Conservation (phyloP, 352 stramenopile genomes). For the Globisporangium paroecandrum region DNA sequence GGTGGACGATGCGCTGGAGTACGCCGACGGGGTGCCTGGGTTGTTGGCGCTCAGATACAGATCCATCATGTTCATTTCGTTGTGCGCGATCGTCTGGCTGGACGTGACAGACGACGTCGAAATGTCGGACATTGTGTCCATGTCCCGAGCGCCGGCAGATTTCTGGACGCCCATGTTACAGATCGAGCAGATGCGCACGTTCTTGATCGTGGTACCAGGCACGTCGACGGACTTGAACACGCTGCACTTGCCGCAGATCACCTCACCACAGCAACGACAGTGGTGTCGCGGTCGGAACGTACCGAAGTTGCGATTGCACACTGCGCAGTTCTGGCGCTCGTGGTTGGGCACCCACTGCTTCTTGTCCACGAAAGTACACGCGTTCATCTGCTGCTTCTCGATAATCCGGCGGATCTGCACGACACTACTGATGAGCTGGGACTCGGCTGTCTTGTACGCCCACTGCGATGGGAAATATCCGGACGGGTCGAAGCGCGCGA, state of each 20-base stretch:
- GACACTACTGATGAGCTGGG: constrained; percentile 72
- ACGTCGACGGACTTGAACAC: constrained; percentile 81
- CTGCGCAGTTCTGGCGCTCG: constrained; percentile 61
- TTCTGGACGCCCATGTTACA: constrained; percentile 87
- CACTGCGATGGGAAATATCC: constrained; percentile 81
- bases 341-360: constrained; percentile 80
- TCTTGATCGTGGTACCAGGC: constrained; percentile 75
- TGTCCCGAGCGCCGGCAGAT: constrained; percentile 23
- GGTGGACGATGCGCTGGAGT: constrained; percentile 62
- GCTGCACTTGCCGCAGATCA: constrained; percentile 87
- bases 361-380: constrained; percentile 81
- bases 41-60: constrained; percentile 63
- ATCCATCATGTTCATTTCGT: constrained; percentile 85
- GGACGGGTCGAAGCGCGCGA: constrained; percentile 64
- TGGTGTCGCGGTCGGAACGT: constrained; percentile 83
- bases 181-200: constrained; percentile 79
- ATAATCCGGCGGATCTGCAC: constrained; percentile 78
- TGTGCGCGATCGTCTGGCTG: constrained; percentile 73
- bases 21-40: constrained; percentile 65
- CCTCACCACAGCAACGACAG: constrained; percentile 84
- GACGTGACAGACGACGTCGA: constrained; percentile 79
- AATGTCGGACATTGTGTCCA: constrained; percentile 66
- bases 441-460: constrained; percentile 81
- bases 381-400: constrained; percentile 86
- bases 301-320: constrained; percentile 70